Evolutionary conservation across 148 eudicot genomes (phyloP).

Genomic region (Chenopodium formosanum): DNA sequence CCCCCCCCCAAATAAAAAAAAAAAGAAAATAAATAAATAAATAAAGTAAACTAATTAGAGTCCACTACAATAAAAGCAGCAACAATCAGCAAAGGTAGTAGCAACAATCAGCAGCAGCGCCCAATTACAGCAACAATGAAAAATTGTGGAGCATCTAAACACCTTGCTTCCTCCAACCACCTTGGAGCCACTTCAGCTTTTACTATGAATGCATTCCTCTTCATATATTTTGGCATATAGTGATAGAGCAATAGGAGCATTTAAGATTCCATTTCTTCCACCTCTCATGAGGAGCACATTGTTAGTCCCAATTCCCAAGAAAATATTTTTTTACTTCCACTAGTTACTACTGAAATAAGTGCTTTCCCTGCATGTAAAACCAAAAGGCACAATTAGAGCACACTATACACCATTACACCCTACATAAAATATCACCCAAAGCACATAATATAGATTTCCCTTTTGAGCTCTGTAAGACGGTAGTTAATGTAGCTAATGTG

Average conservation of each 20-base stretch:
- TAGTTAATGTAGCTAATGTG: conserved; percentile 51
- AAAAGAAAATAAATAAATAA: too few species aligned
- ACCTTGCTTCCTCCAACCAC: too few species aligned
- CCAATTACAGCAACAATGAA: too few species aligned
- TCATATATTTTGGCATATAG: conserved; percentile 81
- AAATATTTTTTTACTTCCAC: conserved; percentile 80
- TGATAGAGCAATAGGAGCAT: conserved; percentile 82
- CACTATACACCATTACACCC: not conserved
- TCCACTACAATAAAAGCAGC: too few species aligned
- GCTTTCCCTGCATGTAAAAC: conserved; percentile 51
- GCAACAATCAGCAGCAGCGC: too few species aligned
- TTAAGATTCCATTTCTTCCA: conserved; percentile 73
- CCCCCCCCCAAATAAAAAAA: too few species aligned
- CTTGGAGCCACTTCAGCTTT: not conserved
- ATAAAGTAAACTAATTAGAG: too few species aligned
- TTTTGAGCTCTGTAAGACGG: conserved; percentile 86
- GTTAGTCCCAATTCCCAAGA: conserved; percentile 69
- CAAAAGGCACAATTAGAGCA: not conserved
- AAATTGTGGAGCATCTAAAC: too few species aligned
- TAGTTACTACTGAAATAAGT: conserved; percentile 76
- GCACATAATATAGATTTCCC: conserved; percentile 73
- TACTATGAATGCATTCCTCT: conserved; percentile 43
- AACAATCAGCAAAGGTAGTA: too few species aligned
- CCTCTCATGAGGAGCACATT: conserved; percentile 93
- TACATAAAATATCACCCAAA: not conserved